Conservation (phyloP, 768 basidiomycete genomes). For the Boletales sp. region DNA sequence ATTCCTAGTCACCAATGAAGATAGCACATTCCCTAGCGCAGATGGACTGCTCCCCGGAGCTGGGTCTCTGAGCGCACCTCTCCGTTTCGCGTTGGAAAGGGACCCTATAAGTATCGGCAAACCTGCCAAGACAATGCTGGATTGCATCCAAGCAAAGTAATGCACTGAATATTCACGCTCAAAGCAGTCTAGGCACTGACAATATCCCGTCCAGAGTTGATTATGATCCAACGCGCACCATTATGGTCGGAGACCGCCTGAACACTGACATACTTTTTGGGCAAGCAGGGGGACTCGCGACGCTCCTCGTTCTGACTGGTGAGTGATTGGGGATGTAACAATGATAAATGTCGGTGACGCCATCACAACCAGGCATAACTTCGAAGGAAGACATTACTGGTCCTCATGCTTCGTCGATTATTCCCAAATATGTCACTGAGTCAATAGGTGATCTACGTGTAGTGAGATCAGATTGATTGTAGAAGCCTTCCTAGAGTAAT, state of each 20-base stretch:
- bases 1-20: conserved; percentile 90
- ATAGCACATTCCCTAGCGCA: conserved; percentile 82
- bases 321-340: conserved; percentile 10
- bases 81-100: conserved; percentile 66
- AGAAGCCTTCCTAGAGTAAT: conserved; percentile 8
- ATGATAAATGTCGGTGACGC: not conserved
- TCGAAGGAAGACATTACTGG: conserved; percentile 69
- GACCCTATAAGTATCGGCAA: conserved; percentile 85
- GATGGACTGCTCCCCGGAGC: conserved; percentile 78
- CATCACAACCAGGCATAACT: conserved; percentile 60
- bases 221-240: conserved; percentile 80
- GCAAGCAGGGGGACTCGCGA: conserved; percentile 77
- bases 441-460: conserved; percentile 78
- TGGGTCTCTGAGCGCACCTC: conserved; percentile 79
- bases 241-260: conserved; percentile 96
- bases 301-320: conserved; percentile 93
- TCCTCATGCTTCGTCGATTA: conserved; percentile 61
- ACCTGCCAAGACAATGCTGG: conserved; percentile 88
- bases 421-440: conserved; percentile 78
- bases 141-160: conserved; percentile 82
- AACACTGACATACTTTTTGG: conserved; percentile 97
- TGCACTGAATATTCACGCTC: conserved; percentile 8
- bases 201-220: conserved; percentile 53
- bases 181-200: conserved; percentile 8
- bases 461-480: conserved; percentile 21